Base-by-base conservation (phyloP, 2,329 filamentous ascomycete genomes). In the Neocucurbitaria cava region DNA sequence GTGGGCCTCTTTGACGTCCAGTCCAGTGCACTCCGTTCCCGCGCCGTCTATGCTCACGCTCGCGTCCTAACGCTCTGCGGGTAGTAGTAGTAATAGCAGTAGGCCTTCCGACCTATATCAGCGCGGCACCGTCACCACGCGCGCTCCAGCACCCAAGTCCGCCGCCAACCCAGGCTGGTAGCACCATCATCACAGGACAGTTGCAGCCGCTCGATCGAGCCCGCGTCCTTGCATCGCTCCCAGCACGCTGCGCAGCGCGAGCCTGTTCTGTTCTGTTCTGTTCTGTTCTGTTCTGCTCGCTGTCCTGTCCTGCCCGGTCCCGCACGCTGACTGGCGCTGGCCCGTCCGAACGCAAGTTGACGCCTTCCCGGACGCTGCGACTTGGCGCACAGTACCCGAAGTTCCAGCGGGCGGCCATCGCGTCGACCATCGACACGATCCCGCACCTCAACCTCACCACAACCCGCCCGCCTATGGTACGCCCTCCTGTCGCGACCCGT, bases 391-490 rank as follows among this genome's bases (percentile, higher is more conserved):
- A 23, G 21, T 43, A 18, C 21, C 40, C 24, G 41, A 18, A 43
- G 17, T 26, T 43, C n/a, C 41, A 17, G 41, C 21, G 24, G n/a
- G 15, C 23, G 23, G 41, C 41, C 8, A 21, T 26, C 41, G 41
- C 24, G 23, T 26, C 24, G 24, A 26, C 24, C 24, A n/a, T 42
- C 39, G n/a, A 42, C 40, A 43, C 41, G 24, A 17, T 28, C 41
- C 40, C 15, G 41, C 41, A 42, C 40, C 41, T 31, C 41, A n/a
- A 26, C 21, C 9, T 43, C 41, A 43, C 41, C 23, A 39, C 55
- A 52, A 54, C 58, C 58, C 46, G 52, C 58, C 58, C 46, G 49
- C 53, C 45, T 61, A 70, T 69, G 68, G 62, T 57, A 55, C 63
- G 52, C 59, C 59, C 55, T 50, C 48, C 58, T 52, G 50, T 57